Evolutionary conservation across 2,329 filamentous ascomycete genomes (phyloP), one percentile per base, ranked within the genome.

Genomic region (Fusarium sp.): DNA sequence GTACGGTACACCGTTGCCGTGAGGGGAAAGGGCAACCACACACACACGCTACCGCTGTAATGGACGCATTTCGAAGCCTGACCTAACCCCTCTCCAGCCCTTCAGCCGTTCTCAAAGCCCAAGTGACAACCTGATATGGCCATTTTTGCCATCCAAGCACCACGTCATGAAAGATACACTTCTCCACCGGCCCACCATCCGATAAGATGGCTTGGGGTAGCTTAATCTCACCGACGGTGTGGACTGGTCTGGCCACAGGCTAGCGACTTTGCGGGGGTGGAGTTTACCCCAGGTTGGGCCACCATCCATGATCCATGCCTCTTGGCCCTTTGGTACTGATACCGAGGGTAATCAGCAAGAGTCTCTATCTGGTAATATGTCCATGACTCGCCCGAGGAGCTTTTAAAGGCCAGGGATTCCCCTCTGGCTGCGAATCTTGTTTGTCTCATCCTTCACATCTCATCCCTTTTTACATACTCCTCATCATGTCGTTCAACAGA

Each of bases 231-330:
- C 24, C 24, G 27, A 60, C 38, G 56, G 56, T 59, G 56, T 59
- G 35, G 56, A 29, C 35, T 59, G 56, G 56, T 59, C 56, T 59
- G 35, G 56, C 56, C 56, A 59, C 24, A 29, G 24, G 17, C 14
- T 59, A 42, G 56, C 11, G 22, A 42, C 36, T 66, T 66, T 66
- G 63, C 63, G 63, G 63, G 62, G 63, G 63, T 66, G 63, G 63
- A 62, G 63, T 24, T 61, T 42, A 36, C 44, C 29, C 49, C 38
- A 58, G 33, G 55, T 58, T 58, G 33, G 35, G 11, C 35, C 44
- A 46, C 27, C 17, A 56, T 5, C 57, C 36, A 22, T 60, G 57
- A 60, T 60, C 36, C 57, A 42, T 44, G 40, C 33, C 36, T 22
- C 16, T 42, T 27, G n/a, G 46, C 46, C 31, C 17, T 65, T n/a